phyloP scores from a whole-genome alignment of 2,329 filamentous ascomycete species.

The Fusarium sp. region DNA sequence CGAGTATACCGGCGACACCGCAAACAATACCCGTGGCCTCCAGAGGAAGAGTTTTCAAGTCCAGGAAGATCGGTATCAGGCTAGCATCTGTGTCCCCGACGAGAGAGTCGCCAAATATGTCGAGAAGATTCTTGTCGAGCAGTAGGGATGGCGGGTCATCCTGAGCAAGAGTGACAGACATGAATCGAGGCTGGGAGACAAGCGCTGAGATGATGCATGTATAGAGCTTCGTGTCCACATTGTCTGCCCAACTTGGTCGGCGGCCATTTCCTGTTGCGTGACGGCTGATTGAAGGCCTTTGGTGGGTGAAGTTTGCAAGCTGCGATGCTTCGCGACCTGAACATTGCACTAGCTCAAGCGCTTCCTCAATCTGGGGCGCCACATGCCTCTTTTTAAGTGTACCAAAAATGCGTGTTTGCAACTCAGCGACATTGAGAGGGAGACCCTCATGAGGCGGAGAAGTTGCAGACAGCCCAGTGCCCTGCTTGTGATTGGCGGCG shows the following conservation, averaged over 20 bases:
- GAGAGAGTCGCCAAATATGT: conserved; percentile 76
- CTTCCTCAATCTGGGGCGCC: conserved; percentile 74
- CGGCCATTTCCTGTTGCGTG: conserved; percentile 51
- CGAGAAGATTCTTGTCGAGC: conserved; percentile 74
- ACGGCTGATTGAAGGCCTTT: conserved; percentile 51
- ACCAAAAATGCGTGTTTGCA: conserved; percentile 84
- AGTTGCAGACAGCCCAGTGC: conserved; percentile 51
- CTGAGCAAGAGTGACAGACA: conserved; percentile 78
- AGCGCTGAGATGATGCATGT: conserved; percentile 71
- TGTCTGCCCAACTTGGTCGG: conserved; percentile 64
- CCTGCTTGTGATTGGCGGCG: conserved; percentile 51
- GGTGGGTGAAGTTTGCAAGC: conserved; percentile 51
- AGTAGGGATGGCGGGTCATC: conserved; percentile 80
- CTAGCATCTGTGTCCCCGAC: conserved; percentile 78
- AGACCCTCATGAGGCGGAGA: conserved; percentile 75
- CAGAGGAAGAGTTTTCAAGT: conserved; percentile 81
- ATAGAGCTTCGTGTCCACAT: conserved; percentile 71
- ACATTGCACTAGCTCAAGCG: conserved; percentile 82
- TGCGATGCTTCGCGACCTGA: conserved; percentile 69
- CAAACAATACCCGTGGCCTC: conserved; percentile 96
- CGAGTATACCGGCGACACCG: conserved; percentile 85
- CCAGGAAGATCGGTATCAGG: conserved; percentile 87
- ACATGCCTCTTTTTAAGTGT: conserved; percentile 84
- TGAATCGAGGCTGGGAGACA: conserved; percentile 72
- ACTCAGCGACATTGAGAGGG: conserved; percentile 79